phyloP scores from a whole-genome alignment of 495 filamentous ascomycete species.

The Tetracladium setigerum region DNA sequence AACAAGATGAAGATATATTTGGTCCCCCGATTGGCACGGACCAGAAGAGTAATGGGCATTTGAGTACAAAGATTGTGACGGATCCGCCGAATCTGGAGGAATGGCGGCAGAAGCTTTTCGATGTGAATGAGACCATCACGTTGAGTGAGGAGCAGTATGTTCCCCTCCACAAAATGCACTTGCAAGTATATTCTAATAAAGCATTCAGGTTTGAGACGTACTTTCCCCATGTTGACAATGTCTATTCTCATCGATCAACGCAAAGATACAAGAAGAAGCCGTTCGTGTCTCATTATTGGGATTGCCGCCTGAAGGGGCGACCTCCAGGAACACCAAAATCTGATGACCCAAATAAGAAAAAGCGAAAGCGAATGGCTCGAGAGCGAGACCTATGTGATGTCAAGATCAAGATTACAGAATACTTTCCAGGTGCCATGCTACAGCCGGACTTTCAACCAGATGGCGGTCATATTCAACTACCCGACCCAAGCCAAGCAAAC shows the following conservation, averaged over 20 bases:
- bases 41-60: conserved; percentile 44
- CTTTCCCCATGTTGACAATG: conserved; percentile 86
- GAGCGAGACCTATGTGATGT: conserved; percentile 80
- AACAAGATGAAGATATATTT: conserved; percentile 29
- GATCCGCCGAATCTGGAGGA: conserved; percentile 61
- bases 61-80: conserved; percentile 48
- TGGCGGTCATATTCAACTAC: conserved; percentile 21
- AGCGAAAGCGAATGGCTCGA: conserved; percentile 71
- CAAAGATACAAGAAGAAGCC: conserved; percentile 80
- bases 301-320: conserved; percentile 81
- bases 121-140: conserved; percentile 66
- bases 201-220: conserved; percentile 69
- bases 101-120: conserved; percentile 72
- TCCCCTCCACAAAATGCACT: not conserved
- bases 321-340: conserved; percentile 80
- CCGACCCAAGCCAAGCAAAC: conserved; percentile 17
- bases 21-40: conserved; percentile 25
- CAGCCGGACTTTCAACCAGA: conserved; percentile 22
- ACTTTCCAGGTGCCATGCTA: conserved; percentile 50
- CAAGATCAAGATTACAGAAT: conserved; percentile 89
- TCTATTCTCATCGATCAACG: conserved; percentile 86
- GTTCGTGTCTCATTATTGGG: conserved; percentile 83
- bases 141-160: conserved; percentile 75
- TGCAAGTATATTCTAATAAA: conserved; percentile 7
- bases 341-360: conserved; percentile 81